Conservation (phyloP, 2,329 filamentous ascomycete species). For the Xylariaceae sp. region DNA sequence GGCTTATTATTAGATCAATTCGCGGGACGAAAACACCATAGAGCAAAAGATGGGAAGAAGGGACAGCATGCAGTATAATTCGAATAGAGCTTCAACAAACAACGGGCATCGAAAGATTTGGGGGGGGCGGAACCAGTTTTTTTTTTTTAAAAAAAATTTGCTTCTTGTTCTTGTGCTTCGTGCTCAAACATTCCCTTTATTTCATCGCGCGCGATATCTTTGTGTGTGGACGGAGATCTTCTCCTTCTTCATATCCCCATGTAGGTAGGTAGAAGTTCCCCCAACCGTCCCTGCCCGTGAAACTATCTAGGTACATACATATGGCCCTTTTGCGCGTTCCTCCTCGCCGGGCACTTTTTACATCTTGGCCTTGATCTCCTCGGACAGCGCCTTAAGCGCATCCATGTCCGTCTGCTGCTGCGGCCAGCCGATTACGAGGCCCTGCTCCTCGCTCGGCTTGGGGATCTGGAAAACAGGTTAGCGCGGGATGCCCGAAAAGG, state of each 20-base stretch:
- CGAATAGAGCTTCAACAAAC: not conserved
- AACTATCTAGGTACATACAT: not conserved
- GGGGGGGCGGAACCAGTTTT: not conserved
- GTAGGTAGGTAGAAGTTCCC: not conserved
- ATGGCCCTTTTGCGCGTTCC: no score
- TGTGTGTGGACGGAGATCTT: no score
- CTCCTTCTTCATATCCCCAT: not conserved
- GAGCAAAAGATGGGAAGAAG: no score
- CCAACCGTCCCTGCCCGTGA: no score
- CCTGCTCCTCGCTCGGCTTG: slow-evolving; percentile 84
- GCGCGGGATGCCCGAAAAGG: slow-evolving; percentile 8
- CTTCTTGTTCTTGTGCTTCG: no score
- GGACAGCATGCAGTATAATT: not conserved
- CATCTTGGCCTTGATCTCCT: slow-evolving; percentile 90
- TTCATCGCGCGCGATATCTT: no score
- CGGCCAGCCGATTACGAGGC: slow-evolving; percentile 81
- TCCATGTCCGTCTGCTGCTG: slow-evolving; percentile 77
- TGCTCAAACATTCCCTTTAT: no score
- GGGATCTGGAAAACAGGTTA: slow-evolving; percentile 66
- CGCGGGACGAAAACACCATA: no score
- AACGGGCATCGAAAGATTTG: not conserved
- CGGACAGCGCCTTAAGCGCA: slow-evolving; percentile 74
- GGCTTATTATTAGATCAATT: no score
- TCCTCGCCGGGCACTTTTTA: slow-evolving; percentile 44
- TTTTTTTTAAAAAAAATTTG: not conserved